Base-by-base conservation (phyloP, 495 filamentous ascomycete species). In the Penicillium parvum region DNA sequence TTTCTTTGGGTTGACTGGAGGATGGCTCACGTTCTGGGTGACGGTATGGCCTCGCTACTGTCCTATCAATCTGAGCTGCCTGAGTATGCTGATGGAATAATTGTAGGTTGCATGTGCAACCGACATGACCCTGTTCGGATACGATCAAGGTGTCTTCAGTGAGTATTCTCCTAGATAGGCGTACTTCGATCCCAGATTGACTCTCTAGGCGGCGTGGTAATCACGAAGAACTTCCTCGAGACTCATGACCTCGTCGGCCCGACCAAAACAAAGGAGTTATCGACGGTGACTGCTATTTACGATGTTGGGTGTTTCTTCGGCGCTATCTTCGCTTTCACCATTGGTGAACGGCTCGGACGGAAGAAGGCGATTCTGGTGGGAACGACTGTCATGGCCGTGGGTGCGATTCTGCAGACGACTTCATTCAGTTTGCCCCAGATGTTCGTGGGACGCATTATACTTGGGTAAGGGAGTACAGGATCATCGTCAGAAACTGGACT, bases 251-350 rank as follows among this genome's bases (percentile, higher is more conserved):
- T 81, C 10, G 57, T 67, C 6, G 74, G 72, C 1, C 63, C 68
- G 14, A 64, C 64, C 9, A 72, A 73, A 36, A 75, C 77, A 1
- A 69, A 63, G 14, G 46, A 70, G 4, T 64, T 78, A 5, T 76
- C 73, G 3, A 84, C 79, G 0, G 72, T 83, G 11, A 81, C 78
- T 3, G 77, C 78, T 0, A 70, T 84, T 15, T 84, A 83, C 58
- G 75, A 81, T 41, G 65, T 83, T 23, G 78, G 77, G 7, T 82
- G 76, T 50, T 81, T 82, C 54, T 52, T 82, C 19, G 79, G 80
- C 1, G 76, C 78, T 0, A 51, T 55, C 12, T 32, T 41, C 2
- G 74, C 77, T 7, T 73, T 79, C 29, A 72, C 65, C 4, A 52
- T 80, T 21, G 80, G 81, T 16, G 80, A 82, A 40, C 50, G 53